Base-by-base conservation (phyloP, 1,284 basidiomycete species). In the Tausonia pullulans region DNA sequence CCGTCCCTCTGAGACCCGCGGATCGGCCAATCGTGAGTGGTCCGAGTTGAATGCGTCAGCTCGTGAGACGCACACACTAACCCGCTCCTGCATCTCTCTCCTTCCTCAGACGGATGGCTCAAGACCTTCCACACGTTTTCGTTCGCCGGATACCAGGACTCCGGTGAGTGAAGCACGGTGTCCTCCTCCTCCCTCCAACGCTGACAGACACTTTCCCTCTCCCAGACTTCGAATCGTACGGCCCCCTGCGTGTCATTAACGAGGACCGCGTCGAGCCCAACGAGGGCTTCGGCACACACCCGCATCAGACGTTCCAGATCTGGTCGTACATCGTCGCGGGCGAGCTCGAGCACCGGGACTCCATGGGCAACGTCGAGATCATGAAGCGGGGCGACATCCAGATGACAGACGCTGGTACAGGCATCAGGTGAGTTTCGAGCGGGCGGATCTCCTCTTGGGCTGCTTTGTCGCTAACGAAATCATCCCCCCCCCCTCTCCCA, bases 91-190 rank as follows among this genome's bases (percentile, higher is more conserved):
- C 4, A 7, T 16, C 6, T 16, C 16, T 16, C 16, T 7, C 49
- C 13, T 16, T 51, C 49, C 4, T 8, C 51, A 41, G 55, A 92
- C 71, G 79, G 84, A 40, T 97, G 92, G 92, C 79, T 97, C 60
- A 93, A 92, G 79, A 89, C 70, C 85, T 90, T 91, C 80, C 89
- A 91, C 70, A 87, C 89, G 0, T 93, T 90, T 74, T 83, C 84
- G 5, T 94, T 94, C 71, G 87, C 90, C 1, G 76, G 76, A 71
- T 91, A 90, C 74, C 81, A 84, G 66, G 84, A 87, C 63, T 70
- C 72, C 4, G 63, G 75, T 55, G 54, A 11, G 52, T 62, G 7
- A n/a, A n/a, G n/a, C 54, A 43, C 48, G 60, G 27, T 14, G 7
- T 54, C 55, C 53, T 39, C 41, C 39, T 11, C 16, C 41, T 41